Base-by-base conservation (phyloP, 441 rosid genomes). In the Mallotus japonicus region DNA sequence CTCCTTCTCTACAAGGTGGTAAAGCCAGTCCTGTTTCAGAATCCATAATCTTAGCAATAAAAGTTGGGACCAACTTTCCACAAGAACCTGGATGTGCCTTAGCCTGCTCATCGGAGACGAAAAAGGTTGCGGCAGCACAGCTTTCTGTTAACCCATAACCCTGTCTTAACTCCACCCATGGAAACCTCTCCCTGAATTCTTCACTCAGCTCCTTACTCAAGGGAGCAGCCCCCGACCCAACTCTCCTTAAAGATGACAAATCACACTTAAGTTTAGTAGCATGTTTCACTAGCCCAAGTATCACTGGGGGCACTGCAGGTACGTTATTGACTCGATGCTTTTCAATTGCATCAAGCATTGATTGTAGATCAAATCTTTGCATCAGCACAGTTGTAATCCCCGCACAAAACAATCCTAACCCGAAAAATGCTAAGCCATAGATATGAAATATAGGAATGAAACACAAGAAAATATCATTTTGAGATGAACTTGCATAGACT, bases 101-200 rank as follows among this genome's bases (percentile, higher is more conserved):
- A 3, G 85, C 88, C 9, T 83, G 74, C 67, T 74, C 80, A 6
- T 62, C 64, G 0, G 74, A 63, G 24, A 50, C 44, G 3, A 78
- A 83, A 73, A 44, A 77, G 1, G 89, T 73, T 0, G 88, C 68
- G 0, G 86, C 87, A 0, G 86, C 90, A 4, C 88, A 78, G 73
- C 76, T 87, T 76, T 88, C 95, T 1, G 92, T 90, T 40, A 90
- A 73, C 57, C 95, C 91, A n/a, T 87, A 87, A 6, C 95, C 95
- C 58, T 81, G 92, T 76, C 91, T 70, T 10, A 87, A 78, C 83
- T 87, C 86, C 69, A 87, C 83, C 92, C 87, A 85, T 0, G 95
- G 95, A 71, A 85, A 90, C 78, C 71, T 78, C 57, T 70, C 57
- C 72, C 82, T 76, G 63, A 88, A 90, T 71, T 63, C 86, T n/a